Conservation (phyloP, 2,329 filamentous ascomycete genomes). For the Venturiaceae sp. region DNA sequence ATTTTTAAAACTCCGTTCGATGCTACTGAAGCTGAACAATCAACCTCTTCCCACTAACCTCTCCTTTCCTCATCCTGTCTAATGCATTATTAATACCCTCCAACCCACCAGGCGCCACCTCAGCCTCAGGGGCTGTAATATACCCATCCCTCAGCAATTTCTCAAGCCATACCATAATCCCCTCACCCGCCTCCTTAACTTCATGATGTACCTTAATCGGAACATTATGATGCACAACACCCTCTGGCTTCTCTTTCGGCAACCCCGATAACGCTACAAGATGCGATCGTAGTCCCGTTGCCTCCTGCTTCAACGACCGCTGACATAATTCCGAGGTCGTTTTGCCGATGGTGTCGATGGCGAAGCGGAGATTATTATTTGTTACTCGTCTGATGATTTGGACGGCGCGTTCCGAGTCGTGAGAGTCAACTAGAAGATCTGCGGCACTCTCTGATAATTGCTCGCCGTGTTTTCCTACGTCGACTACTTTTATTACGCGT, state of each 20-base stretch:
- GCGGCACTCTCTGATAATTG: conserved; percentile 42
- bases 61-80: conserved; percentile 55
- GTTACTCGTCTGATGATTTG: conserved; percentile 54
- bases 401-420: conserved; percentile 55
- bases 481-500: conserved; percentile 55
- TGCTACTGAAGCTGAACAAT: conserved; percentile 44
- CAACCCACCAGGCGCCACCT: conserved; percentile 53
- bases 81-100: conserved; percentile 58
- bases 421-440: conserved; percentile 60
- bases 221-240: conserved; percentile 51
- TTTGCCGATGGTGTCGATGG: conserved; percentile 56
- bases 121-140: conserved; percentile 54
- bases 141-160: conserved; percentile 44
- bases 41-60: conserved; percentile 58
- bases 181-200: conserved; percentile 51
- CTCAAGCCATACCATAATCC: conserved; percentile 58
- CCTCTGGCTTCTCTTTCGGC: conserved; percentile 44
- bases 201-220: conserved; percentile 72
- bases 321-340: conserved; percentile 53
- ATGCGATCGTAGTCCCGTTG: conserved; percentile 34
- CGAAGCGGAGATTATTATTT: conserved; percentile 51
- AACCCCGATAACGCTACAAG: conserved; percentile 59
- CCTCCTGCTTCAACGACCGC: conserved; percentile 33
- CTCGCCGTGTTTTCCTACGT: conserved; percentile 56
- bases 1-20: too few species aligned